These are phyloP conservation scores for Lophiotrema nucula DNA, from an alignment of 495 filamentous ascomycete genomes.

Conservation along the genomic window DNA sequence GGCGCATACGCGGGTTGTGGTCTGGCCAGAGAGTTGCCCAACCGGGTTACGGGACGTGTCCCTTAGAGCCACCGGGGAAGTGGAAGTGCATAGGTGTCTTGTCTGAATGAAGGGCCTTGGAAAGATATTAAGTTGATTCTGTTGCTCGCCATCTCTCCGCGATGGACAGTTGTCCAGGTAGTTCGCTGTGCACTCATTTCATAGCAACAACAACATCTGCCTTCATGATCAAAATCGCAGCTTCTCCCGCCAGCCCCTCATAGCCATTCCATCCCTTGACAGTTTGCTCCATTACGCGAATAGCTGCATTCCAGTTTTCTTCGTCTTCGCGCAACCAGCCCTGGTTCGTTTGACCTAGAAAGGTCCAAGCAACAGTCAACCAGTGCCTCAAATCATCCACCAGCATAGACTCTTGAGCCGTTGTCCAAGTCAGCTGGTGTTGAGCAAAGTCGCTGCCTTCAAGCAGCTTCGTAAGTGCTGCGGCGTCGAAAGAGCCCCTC, in stretches of 20 bases:
- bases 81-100: no score
- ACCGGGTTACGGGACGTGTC: background rate
- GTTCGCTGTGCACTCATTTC: no score
- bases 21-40: background rate
- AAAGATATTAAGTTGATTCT: no score
- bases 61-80: no score
- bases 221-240: background rate
- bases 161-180: no score
- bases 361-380: background rate
- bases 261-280: background rate
- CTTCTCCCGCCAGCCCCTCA: background rate
- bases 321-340: background rate
- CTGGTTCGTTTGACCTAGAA: background rate
- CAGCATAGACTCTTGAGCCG: background rate
- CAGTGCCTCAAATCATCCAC: background rate
- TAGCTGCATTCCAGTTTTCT: background rate
- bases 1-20: slow-evolving; percentile 11
- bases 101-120: no score
- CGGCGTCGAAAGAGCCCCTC: background rate
- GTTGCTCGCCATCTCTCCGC: no score
- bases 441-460: background rate
- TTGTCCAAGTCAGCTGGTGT: background rate
- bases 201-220: background rate
- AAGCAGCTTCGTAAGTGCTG: background rate
- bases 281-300: background rate